These are phyloP conservation scores for Alternaria burnsii DNA, from an alignment of 2,329 filamentous ascomycete genomes.

Conservation along the genomic window DNA sequence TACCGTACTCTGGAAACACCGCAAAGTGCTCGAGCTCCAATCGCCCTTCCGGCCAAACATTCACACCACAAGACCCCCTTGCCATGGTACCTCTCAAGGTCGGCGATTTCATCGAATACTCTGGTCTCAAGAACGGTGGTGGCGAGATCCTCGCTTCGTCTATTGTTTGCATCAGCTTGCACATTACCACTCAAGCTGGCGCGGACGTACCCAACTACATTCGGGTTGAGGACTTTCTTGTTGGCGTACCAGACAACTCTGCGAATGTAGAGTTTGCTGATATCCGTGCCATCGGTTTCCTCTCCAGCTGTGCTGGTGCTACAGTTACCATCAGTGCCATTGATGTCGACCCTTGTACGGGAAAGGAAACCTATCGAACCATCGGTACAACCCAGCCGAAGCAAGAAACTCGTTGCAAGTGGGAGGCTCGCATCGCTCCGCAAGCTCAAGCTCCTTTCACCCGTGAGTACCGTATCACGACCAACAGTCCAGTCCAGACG, in stretches of 20 bases:
- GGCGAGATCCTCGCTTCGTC: conserved; percentile 49
- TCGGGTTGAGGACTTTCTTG: conserved; percentile 54
- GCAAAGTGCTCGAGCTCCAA: conserved; percentile 51
- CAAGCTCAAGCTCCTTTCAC: conserved; percentile 47
- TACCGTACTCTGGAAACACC: conserved; percentile 54
- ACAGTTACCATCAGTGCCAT: conserved; percentile 51
- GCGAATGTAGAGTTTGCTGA: conserved; percentile 50
- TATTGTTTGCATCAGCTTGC: conserved; percentile 52
- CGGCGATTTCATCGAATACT: conserved; percentile 55
- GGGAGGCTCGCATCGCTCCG: conserved; percentile 45
- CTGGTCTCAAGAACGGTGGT: conserved; percentile 41
- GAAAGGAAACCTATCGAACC: conserved; percentile 47
- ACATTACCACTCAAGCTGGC: conserved; percentile 43
- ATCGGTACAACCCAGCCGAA: conserved; percentile 47
- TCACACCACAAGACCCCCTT: conserved; percentile 48
- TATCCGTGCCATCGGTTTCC: conserved; percentile 47
- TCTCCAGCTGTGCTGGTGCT: conserved; percentile 48
- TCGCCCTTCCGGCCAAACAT: conserved; percentile 40
- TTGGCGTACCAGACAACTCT: conserved; percentile 51
- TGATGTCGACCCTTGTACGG: conserved; percentile 56
- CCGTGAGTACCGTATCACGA: conserved; percentile 53
- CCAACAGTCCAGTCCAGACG: conserved; percentile 43
- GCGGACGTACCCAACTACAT: conserved; percentile 51
- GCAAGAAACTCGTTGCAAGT: conserved; percentile 52
- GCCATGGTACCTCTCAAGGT: conserved; percentile 53